Evolutionary conservation across 192 early-diverging fungal genomes (phyloP), one percentile per base, ranked within the genome.

Genomic region (Coemansia guatemalensis): DNA sequence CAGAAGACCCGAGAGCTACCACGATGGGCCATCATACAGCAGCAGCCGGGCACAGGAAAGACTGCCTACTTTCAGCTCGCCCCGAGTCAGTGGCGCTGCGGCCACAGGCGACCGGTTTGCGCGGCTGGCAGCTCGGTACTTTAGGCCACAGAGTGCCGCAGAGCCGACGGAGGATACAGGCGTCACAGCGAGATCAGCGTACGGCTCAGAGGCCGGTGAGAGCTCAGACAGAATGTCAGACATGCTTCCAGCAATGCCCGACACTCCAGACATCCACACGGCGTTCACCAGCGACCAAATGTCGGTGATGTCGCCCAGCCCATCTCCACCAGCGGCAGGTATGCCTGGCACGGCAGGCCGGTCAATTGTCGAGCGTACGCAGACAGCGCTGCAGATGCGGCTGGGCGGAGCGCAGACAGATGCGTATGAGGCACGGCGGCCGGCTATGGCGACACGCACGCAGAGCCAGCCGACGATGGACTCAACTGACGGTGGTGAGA

Each of bases 401-500:
- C 58, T 75, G 39, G 58, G 4, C 9, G 11, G 11, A 7, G 35
- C 9, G 9, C 35, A 39, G 35, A 8, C 6, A 12, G 35, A 39
- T 2, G 35, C 35, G 35, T 39, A 39, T 39, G 35, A 8, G 35
- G 35, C 35, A 12, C 35, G 6, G 11, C 35, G 35, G 35, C 35
- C 35, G 9, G 35, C 35, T 7, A 0, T 23, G 11, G 22, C 62
- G 58, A 12, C 32, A 75, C 82, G 48, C 83, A 85, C 39, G 26
- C 33, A 56, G 85, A 88, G 47, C 81, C 78, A 60, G 73, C 85
- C 69, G 74, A 86, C 5, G 83, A 82, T 7, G 76, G 79, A 17
- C 83, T 82, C 22, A 85, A 88, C 60, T 78, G 76, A 25, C 85
- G 87, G 64, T 75, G 82, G 48, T 85, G 85, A 61, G 68, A 79